phyloP scores from a whole-genome alignment of 2,329 filamentous ascomycete species.

The Pyricularia sp. region DNA sequence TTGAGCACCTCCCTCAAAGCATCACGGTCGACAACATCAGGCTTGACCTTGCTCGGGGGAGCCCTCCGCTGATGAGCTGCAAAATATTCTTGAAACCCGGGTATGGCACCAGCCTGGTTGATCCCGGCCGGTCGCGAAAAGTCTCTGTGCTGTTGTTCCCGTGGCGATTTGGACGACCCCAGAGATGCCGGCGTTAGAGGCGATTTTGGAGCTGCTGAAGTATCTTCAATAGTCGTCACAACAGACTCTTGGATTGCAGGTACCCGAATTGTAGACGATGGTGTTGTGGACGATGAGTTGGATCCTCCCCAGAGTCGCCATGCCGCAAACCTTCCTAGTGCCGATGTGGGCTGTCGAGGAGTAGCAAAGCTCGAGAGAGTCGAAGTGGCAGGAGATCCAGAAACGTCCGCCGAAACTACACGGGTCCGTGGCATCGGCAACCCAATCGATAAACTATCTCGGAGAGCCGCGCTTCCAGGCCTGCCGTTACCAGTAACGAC shows the following conservation, averaged over 20 bases:
- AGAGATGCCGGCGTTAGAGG: slow-evolving; percentile 4
- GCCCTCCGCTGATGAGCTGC: slow-evolving; percentile 38
- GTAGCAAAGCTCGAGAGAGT: not conserved
- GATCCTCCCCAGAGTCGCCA: slow-evolving; percentile 33
- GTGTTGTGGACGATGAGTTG: not conserved
- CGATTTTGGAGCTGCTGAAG: slow-evolving; percentile 19
- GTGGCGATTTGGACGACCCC: slow-evolving; percentile 7
- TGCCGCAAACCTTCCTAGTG: slow-evolving; percentile 17
- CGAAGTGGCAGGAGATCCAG: not conserved
- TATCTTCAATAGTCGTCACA: not conserved
- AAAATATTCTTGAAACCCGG: slow-evolving; percentile 56
- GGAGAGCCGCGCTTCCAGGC: slow-evolving; percentile 45
- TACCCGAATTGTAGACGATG: not conserved
- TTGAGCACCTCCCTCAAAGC: slow-evolving; percentile 51
- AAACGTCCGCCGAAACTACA: slow-evolving; percentile 12
- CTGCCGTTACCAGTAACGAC: slow-evolving; percentile 23
- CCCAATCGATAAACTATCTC: slow-evolving; percentile 39
- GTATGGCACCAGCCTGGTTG: slow-evolving; percentile 67
- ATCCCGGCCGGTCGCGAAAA: slow-evolving; percentile 56
- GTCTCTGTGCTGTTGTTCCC: slow-evolving; percentile 14
- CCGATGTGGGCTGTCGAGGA: slow-evolving; percentile 1
- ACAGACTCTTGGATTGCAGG: not conserved
- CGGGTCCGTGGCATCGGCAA: slow-evolving; percentile 21
- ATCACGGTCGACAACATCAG: slow-evolving; percentile 48
- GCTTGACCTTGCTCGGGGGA: slow-evolving; percentile 46